phyloP scores from a whole-genome alignment of 352 stramenopile genomes.

The Pythium brassicae region DNA sequence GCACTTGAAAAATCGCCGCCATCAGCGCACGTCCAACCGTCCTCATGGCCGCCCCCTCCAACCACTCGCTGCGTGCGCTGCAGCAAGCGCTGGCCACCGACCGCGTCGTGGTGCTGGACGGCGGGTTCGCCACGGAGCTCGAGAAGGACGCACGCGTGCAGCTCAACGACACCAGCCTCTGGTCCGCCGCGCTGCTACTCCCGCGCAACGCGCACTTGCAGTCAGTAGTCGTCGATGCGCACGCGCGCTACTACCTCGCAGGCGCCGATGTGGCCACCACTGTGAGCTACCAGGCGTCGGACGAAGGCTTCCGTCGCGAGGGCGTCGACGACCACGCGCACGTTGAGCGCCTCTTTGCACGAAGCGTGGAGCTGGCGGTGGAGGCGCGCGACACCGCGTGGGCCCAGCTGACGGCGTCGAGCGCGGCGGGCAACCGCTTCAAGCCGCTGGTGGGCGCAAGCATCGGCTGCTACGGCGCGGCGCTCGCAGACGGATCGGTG shows the following conservation, averaged over 20 bases:
- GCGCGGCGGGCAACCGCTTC: conserved; percentile 26
- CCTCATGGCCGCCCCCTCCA: background rate
- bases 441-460: conserved; percentile 78
- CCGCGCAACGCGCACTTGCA: conserved; percentile 46
- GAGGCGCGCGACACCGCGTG: conserved; percentile 59
- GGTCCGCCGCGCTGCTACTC: conserved; percentile 70
- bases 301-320: conserved; percentile 76
- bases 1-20: no score
- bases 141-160: conserved; percentile 68
- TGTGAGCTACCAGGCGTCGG: conserved; percentile 83
- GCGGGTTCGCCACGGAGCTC: conserved; percentile 72
- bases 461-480: conserved; percentile 83
- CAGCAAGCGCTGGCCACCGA: conserved; percentile 24
- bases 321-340: conserved; percentile 32
- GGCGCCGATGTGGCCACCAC: conserved; percentile 81
- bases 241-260: conserved; percentile 71
- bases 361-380: conserved; percentile 72
- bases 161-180: conserved; percentile 49
- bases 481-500: conserved; percentile 80
- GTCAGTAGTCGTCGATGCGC: conserved; percentile 55
- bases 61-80: conserved; percentile 22
- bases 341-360: conserved; percentile 61
- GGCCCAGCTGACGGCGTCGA: conserved; percentile 26
- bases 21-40: no score
- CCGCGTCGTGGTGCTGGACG: conserved; percentile 62